Conservation (phyloP, 1,284 basidiomycete species). For the Rhodofomes roseus region DNA sequence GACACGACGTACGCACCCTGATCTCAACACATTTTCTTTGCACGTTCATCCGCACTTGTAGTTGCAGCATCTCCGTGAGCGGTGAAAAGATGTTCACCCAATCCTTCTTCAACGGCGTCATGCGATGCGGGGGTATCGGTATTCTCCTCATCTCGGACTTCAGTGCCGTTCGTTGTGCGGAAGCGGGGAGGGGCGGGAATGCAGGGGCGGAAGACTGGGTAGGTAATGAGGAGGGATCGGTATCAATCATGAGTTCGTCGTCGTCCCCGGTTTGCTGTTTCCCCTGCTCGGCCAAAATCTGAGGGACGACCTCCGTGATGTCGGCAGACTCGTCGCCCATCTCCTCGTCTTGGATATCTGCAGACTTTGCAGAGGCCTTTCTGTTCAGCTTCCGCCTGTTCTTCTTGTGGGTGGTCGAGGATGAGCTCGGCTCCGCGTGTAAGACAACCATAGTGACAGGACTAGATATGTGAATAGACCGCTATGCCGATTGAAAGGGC, state of each 20-base stretch:
- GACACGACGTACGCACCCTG: constrained; percentile 50
- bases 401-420: constrained; percentile 39
- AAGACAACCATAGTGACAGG: constrained; percentile 53
- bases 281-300: neutral
- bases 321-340: constrained; percentile 14
- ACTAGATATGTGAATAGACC: neutral
- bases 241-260: constrained; percentile 64
- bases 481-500: neutral
- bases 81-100: constrained; percentile 98
- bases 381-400: constrained; percentile 53
- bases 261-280: constrained; percentile 33
- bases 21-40: constrained; percentile 87
- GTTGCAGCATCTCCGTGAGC: constrained; percentile 88
- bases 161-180: constrained; percentile 48
- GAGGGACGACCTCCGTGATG: neutral
- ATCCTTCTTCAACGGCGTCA: constrained; percentile 96
- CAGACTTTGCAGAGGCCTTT: constrained; percentile 24
- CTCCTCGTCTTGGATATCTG: constrained; percentile 26
- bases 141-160: constrained; percentile 83
- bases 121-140: constrained; percentile 92
- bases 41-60: constrained; percentile 97
- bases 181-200: constrained; percentile 62
- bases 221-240: constrained; percentile 39
- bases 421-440: constrained; percentile 34
- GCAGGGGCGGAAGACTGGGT: constrained; percentile 47